Evolutionary conservation across 441 rosid genomes (phyloP).

Genomic region (Eruca vesicaria): DNA sequence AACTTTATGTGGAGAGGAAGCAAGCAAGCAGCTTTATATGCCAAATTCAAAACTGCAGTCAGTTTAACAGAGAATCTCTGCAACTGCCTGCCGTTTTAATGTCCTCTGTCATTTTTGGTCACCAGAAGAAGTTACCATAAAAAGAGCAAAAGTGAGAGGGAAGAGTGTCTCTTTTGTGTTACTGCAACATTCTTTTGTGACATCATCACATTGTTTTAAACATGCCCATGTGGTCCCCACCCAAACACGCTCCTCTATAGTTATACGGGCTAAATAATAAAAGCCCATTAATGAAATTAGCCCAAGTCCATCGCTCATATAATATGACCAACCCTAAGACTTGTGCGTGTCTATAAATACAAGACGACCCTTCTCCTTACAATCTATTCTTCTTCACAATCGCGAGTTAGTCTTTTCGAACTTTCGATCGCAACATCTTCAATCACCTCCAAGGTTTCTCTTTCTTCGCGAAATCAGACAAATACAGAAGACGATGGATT

Average conservation of each 20-base stretch:
- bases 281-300: neutral
- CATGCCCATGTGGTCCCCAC: neutral
- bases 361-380: neutral
- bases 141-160: neutral
- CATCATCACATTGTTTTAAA: slow-evolving; percentile 29
- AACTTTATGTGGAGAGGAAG: neutral
- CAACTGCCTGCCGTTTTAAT: slow-evolving; percentile 15
- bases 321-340: neutral
- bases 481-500: neutral
- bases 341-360: neutral
- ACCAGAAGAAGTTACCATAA: neutral
- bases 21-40: neutral
- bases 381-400: neutral
- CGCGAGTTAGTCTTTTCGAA: neutral
- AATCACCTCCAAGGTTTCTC: neutral
- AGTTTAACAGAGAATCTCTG: slow-evolving; percentile 10
- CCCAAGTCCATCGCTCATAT: neutral
- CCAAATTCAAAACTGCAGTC: neutral
- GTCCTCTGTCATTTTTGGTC: neutral
- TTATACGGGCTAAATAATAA: neutral
- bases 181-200: slow-evolving; percentile 27
- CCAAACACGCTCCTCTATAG: neutral
- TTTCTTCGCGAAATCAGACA: neutral
- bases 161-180: neutral
- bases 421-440: neutral